Percentiles rank a stretch among this genome's conserved stretches.
These are phyloP conservation scores for Ogataea allantospora DNA, from an alignment of 805 yeast genomes.

Conservation along the genomic window DNA sequence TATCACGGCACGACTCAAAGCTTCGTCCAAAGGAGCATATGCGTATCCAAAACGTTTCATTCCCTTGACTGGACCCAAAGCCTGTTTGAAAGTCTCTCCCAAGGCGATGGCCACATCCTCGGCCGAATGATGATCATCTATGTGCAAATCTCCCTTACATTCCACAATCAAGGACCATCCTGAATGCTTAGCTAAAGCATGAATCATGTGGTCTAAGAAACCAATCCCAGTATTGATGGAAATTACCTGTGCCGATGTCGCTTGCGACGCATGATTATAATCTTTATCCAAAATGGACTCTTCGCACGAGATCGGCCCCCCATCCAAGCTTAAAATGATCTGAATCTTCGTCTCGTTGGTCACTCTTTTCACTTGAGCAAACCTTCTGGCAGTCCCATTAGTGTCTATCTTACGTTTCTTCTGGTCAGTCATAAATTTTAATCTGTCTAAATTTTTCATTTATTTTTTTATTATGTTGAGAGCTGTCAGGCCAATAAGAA, in stretches of 20 bases:
- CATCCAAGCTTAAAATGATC: slow-evolving; percentile 78
- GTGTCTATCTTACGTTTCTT: slow-evolving; percentile 21
- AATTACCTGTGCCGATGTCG: slow-evolving; percentile 69
- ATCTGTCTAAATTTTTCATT: neutral
- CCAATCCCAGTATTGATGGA: slow-evolving; percentile 90
- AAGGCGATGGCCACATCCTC: slow-evolving; percentile 94
- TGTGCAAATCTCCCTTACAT: slow-evolving; percentile 91
- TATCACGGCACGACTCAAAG: slow-evolving; percentile 92
- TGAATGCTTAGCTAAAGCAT: slow-evolving; percentile 93
- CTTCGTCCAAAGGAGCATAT: slow-evolving; percentile 96
- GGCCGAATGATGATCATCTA: slow-evolving; percentile 96
- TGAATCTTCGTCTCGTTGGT: slow-evolving; percentile 95
- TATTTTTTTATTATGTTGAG: slow-evolving; percentile 6
- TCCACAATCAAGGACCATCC: slow-evolving; percentile 93
- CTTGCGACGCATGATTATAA: slow-evolving; percentile 60
- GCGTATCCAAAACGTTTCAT: slow-evolving; percentile 91
- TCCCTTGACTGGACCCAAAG: slow-evolving; percentile 86
- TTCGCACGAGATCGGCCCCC: slow-evolving; percentile 70
- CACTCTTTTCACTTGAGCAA: slow-evolving; percentile 56
- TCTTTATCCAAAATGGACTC: slow-evolving; percentile 49
- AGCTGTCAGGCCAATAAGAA: slow-evolving; percentile 9
- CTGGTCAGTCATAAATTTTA: slow-evolving; percentile 14
- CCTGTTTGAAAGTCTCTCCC: slow-evolving; percentile 85
- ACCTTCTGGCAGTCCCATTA: slow-evolving; percentile 22
- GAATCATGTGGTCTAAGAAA: slow-evolving; percentile 94